Conservation (phyloP, 2,329 filamentous ascomycete species). For the Alternaria infectoria region DNA sequence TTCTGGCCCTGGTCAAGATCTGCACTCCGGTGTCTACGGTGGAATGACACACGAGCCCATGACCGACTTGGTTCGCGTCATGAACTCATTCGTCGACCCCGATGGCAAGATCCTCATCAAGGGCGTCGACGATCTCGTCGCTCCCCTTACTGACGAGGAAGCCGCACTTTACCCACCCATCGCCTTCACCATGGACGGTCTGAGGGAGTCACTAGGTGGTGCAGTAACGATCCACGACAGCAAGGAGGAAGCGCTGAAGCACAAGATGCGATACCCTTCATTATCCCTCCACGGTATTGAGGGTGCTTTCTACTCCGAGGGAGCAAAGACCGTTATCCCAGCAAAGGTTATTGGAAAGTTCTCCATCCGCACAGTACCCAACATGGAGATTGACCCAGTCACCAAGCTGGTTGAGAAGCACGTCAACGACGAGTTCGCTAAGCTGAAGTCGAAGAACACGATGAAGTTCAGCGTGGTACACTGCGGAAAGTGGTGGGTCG, state of each 20-base stretch:
- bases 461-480: slow-evolving; percentile 83
- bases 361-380: slow-evolving; percentile 93
- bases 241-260: slow-evolving; percentile 94
- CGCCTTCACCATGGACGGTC: slow-evolving; percentile 93
- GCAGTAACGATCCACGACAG: slow-evolving; percentile 84
- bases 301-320: slow-evolving; percentile 89
- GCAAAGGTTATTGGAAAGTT: slow-evolving; percentile 99
- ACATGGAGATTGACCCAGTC: slow-evolving; percentile 94
- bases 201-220: slow-evolving; percentile 90
- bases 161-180: slow-evolving; percentile 87
- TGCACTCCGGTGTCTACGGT: slow-evolving; percentile 97
- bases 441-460: slow-evolving; percentile 90
- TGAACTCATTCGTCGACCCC: slow-evolving; percentile 84
- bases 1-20: slow-evolving; percentile 87
- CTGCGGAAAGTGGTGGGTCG: slow-evolving; percentile 98
- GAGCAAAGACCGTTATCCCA: slow-evolving; percentile 97
- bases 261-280: slow-evolving; percentile 92
- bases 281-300: slow-evolving; percentile 94
- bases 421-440: slow-evolving; percentile 82
- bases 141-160: slow-evolving; percentile 84
- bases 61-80: slow-evolving; percentile 87
- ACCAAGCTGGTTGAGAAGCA: slow-evolving; percentile 85
- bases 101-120: slow-evolving; percentile 92
- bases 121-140: slow-evolving; percentile 93
- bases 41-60: slow-evolving; percentile 97